Evolutionary conservation across 2,329 filamentous ascomycete species (phyloP).

Genomic region (Apiospora saccharicola): DNA sequence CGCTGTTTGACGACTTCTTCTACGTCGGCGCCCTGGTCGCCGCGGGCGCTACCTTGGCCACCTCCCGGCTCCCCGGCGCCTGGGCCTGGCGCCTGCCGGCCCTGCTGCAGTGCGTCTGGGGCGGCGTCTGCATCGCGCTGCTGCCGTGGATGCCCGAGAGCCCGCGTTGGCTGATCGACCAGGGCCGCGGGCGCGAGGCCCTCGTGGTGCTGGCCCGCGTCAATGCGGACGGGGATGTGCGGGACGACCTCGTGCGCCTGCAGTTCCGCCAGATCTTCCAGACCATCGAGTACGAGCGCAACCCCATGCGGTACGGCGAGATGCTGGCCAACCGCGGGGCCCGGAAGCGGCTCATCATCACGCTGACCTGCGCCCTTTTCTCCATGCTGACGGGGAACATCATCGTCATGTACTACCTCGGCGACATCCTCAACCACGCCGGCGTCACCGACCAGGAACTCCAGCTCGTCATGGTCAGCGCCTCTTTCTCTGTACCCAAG

Average conservation of each 20-base stretch:
- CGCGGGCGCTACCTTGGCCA: conserved; percentile 43
- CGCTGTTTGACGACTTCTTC: conserved; percentile 30
- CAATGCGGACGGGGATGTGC: conserved; percentile 51
- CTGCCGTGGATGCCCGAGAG: conserved; percentile 41
- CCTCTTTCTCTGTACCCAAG: too few species aligned
- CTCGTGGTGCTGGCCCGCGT: conserved; percentile 49
- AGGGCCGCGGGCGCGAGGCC: conserved; percentile 41
- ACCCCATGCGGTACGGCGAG: conserved; percentile 45
- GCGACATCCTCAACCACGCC: conserved; percentile 51
- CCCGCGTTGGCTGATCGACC: conserved; percentile 46
- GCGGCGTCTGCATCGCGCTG: conserved; percentile 37
- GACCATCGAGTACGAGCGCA: conserved; percentile 43
- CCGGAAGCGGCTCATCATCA: conserved; percentile 48
- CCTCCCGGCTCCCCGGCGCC: conserved; percentile 41
- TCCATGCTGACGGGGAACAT: conserved; percentile 48
- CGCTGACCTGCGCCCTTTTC: conserved; percentile 42
- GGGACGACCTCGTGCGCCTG: conserved; percentile 47
- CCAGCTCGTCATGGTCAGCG: conserved; percentile 51
- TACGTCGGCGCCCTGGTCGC: conserved; percentile 41
- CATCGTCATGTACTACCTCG: conserved; percentile 51
- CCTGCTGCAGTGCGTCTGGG: conserved; percentile 43
- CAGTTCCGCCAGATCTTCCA: conserved; percentile 56
- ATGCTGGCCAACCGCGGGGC: conserved; percentile 46
- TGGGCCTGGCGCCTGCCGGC: conserved; percentile 48
- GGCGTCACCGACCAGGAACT: conserved; percentile 51